Conservation (phyloP, 2,329 filamentous ascomycete species). For the Ophiostoma fasciatum region DNA sequence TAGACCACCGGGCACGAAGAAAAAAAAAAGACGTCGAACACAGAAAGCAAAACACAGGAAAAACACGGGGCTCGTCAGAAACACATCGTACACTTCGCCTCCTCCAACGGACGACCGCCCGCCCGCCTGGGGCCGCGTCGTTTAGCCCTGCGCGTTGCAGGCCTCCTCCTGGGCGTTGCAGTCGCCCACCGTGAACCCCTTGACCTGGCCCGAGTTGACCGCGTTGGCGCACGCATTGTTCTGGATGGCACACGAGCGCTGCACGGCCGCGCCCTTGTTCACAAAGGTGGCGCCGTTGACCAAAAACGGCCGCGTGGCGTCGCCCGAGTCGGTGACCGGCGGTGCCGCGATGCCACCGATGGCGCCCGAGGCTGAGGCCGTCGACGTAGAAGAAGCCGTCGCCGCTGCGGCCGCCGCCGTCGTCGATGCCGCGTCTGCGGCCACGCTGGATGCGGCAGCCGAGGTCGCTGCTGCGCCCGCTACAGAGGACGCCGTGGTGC, state of each 20-base stretch:
- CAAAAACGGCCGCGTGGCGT: slow-evolving; percentile 35
- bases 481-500: too few relatives aligned
- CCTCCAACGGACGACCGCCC: too few relatives aligned
- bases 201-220: slow-evolving; percentile 33
- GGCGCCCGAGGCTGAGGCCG: slow-evolving; percentile 14
- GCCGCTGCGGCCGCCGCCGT: neutral
- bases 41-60: too few relatives aligned
- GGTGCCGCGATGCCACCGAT: slow-evolving; percentile 39
- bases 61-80: too few relatives aligned
- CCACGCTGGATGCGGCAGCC: too few relatives aligned
- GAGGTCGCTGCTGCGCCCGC: too few relatives aligned
- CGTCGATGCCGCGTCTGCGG: too few relatives aligned
- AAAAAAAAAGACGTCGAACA: too few relatives aligned
- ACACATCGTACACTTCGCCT: too few relatives aligned
- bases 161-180: slow-evolving; percentile 39
- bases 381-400: neutral
- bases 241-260: slow-evolving; percentile 49
- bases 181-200: slow-evolving; percentile 28
- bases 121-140: too few relatives aligned
- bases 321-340: slow-evolving; percentile 30
- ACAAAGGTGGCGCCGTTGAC: slow-evolving; percentile 45
- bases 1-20: too few relatives aligned
- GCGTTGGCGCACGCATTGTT: slow-evolving; percentile 44
- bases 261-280: slow-evolving; percentile 36
- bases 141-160: slow-evolving; percentile 23